A percentile compares a stretch with the other conserved stretches of the same genome.
Conservation (phyloP, 371 early-diverging fungal species). For the Paraphysoderma sedebokerense region DNA sequence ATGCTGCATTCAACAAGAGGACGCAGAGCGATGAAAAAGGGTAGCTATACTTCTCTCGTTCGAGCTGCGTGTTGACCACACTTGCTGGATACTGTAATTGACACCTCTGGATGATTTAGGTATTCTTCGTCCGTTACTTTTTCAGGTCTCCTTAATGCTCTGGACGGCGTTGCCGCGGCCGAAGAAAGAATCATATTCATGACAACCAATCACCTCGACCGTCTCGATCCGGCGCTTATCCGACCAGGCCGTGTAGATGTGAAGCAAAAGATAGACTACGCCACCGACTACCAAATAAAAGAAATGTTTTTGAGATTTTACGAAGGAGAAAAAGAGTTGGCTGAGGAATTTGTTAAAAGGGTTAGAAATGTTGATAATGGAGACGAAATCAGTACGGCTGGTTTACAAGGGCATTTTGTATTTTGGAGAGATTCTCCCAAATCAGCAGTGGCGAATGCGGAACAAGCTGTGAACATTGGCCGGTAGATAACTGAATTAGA, state of each 20-base stretch:
- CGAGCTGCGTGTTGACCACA: too few species aligned
- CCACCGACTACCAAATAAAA: constrained; percentile 51
- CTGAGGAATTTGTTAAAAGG: constrained; percentile 43
- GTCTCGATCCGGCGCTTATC: constrained; percentile 91
- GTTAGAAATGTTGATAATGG: too few species aligned
- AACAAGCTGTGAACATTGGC: too few species aligned
- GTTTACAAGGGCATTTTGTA: constrained; percentile 92
- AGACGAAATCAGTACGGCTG: constrained; percentile 85
- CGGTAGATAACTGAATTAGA: too few species aligned
- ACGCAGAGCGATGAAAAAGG: constrained; percentile 40
- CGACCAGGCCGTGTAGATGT: constrained; percentile 97
- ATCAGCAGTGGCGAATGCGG: constrained; percentile 35
- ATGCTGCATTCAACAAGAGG: constrained; percentile 85
- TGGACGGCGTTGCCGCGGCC: constrained; percentile 97
- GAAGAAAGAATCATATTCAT: constrained; percentile 96
- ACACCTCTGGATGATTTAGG: too few species aligned
- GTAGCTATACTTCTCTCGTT: too few species aligned
- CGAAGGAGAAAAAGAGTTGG: constrained; percentile 37
- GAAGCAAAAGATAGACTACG: constrained; percentile 77
- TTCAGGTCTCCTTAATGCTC: constrained; percentile 93
- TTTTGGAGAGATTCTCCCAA: constrained; percentile 57
- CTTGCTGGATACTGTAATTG: too few species aligned
- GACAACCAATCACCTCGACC: constrained; percentile 97
- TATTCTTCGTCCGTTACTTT: constrained; percentile 96
- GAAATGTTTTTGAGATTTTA: constrained; percentile 83